Percentiles rank a stretch among this genome's conserved stretches.
Evolutionary conservation across 106 monocot genomes (phyloP).

Genomic region (Dendrobium nobile): DNA sequence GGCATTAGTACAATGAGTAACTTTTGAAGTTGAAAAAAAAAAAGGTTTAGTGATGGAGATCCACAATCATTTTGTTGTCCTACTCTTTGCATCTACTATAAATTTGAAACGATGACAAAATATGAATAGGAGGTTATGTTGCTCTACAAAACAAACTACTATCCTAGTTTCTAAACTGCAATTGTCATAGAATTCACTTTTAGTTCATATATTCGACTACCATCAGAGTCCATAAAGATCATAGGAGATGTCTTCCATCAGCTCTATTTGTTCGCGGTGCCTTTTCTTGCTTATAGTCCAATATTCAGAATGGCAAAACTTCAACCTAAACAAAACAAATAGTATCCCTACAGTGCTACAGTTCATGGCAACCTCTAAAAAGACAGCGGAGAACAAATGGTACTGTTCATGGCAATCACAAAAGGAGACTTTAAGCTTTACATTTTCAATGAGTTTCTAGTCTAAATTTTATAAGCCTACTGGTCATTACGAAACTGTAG

Average conservation of each 20-base stretch:
- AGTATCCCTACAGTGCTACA: not conserved
- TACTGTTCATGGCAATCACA: not conserved
- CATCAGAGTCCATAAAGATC: too few relatives aligned
- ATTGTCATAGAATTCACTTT: not conserved
- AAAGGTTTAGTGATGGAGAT: too few relatives aligned
- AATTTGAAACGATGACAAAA: too few relatives aligned
- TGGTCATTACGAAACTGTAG: not conserved
- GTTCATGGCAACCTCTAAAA: not conserved
- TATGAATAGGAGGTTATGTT: not conserved
- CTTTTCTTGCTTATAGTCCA: too few relatives aligned
- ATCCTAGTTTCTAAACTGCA: not conserved
- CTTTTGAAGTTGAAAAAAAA: too few relatives aligned
- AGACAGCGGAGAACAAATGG: not conserved
- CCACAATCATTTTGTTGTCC: too few relatives aligned
- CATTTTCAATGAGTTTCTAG: not conserved
- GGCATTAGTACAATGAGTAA: too few relatives aligned
- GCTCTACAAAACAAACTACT: not conserved
- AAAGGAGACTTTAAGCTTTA: not conserved
- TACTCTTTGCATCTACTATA: too few relatives aligned
- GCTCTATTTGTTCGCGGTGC: too few relatives aligned
- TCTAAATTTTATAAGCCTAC: not conserved
- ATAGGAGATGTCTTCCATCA: too few relatives aligned
- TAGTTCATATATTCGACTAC: not conserved
- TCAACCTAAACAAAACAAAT: not conserved
- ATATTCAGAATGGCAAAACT: not conserved